These are phyloP conservation scores for Fusarium ramigenum DNA, from an alignment of 2,329 filamentous ascomycete genomes.

Conservation along the genomic window DNA sequence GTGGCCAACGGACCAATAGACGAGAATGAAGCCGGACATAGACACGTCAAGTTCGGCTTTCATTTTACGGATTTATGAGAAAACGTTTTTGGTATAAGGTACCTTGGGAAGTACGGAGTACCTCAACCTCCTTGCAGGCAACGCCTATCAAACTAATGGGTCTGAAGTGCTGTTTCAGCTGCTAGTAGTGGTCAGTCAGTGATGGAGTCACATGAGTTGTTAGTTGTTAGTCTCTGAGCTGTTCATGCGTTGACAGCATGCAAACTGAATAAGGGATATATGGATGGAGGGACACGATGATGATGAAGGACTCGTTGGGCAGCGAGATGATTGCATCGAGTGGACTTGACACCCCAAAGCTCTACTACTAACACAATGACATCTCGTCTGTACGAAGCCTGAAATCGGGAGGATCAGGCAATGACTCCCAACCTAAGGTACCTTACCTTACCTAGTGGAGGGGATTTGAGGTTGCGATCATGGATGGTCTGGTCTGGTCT, in stretches of 20 bases:
- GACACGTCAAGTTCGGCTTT: slow-evolving; percentile 27
- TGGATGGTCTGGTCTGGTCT: background rate
- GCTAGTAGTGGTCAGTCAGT: background rate
- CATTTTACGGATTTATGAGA: background rate
- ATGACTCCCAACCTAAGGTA: background rate
- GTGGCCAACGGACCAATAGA: slow-evolving; percentile 28
- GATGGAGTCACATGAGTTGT: slow-evolving; percentile 30
- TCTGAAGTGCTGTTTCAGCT: background rate
- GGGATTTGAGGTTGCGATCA: background rate
- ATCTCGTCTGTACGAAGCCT: background rate
- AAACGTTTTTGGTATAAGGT: background rate
- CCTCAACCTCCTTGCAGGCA: background rate
- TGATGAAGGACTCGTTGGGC: background rate
- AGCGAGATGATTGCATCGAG: background rate
- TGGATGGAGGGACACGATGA: background rate
- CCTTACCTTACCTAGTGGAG: background rate
- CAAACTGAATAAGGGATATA: slow-evolving; percentile 7
- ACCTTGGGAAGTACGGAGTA: background rate
- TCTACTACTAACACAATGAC: background rate
- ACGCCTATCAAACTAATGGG: background rate
- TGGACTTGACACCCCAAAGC: background rate
- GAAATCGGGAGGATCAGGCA: background rate
- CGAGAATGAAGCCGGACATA: slow-evolving; percentile 24
- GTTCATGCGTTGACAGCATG: slow-evolving; percentile 35
- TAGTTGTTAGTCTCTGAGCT: slow-evolving; percentile 31